Evolutionary conservation across 1,139 yeast genomes (phyloP).

Genomic region (Pichia cactophila): DNA sequence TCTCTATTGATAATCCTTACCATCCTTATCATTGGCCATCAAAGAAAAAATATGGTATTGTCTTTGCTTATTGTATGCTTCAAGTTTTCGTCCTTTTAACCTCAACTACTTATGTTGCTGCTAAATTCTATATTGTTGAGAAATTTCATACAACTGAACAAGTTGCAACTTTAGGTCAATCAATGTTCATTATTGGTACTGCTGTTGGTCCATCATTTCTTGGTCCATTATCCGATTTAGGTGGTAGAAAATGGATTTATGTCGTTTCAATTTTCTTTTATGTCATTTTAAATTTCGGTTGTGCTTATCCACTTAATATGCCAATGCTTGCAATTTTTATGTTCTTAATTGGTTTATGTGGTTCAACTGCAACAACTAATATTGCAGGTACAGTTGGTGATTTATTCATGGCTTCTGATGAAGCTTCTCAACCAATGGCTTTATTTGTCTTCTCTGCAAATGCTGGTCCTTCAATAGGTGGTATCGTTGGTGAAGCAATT

Average conservation of each 20-base stretch:
- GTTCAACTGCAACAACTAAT: slow-evolving; percentile 29
- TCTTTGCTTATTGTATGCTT: slow-evolving; percentile 21
- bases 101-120: slow-evolving; percentile 27
- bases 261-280: slow-evolving; percentile 46
- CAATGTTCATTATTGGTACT: slow-evolving; percentile 29
- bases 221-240: slow-evolving; percentile 59
- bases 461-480: slow-evolving; percentile 29
- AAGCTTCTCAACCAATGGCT: slow-evolving; percentile 30
- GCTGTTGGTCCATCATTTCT: slow-evolving; percentile 64
- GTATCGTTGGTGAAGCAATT: slow-evolving; percentile 30
- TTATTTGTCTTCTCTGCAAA: slow-evolving; percentile 28
- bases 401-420: slow-evolving; percentile 27
- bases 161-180: slow-evolving; percentile 29
- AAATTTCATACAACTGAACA: slow-evolving; percentile 22
- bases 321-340: slow-evolving; percentile 29
- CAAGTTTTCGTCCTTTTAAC: slow-evolving; percentile 27
- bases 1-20: slow-evolving; percentile 22
- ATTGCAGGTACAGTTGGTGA: slow-evolving; percentile 31
- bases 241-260: slow-evolving; percentile 68
- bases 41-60: slow-evolving; percentile 21
- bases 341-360: slow-evolving; percentile 29
- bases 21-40: slow-evolving; percentile 28
- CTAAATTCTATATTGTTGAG: slow-evolving; percentile 23
- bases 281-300: slow-evolving; percentile 45
- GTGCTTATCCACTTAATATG: slow-evolving; percentile 44